phyloP scores from a whole-genome alignment of 1,139 yeast genomes.

The Debaryomyces fabryi region DNA sequence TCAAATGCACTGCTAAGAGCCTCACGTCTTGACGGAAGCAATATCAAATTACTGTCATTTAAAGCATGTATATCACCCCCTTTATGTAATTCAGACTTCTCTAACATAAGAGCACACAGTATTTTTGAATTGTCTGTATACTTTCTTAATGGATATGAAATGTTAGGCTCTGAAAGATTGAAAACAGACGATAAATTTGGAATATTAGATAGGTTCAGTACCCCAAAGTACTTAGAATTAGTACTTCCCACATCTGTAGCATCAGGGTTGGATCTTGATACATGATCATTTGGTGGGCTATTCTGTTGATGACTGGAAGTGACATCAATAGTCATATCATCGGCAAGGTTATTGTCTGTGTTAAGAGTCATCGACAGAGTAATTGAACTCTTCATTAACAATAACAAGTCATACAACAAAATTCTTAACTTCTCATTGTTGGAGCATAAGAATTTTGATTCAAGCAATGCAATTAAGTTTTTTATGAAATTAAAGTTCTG shows the following conservation, averaged over 20 bases:
- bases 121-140: constrained; percentile 25
- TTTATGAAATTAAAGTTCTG: constrained; percentile 41
- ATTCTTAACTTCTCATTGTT: constrained; percentile 56
- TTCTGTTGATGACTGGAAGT: constrained; percentile 6
- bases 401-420: constrained; percentile 61
- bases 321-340: constrained; percentile 18
- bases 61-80: constrained; percentile 39
- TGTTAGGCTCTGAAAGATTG: constrained; percentile 39
- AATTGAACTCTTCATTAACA: constrained; percentile 52
- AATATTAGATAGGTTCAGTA: neutral
- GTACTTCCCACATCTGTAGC: constrained; percentile 1
- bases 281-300: constrained; percentile 9
- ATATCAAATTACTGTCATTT: constrained; percentile 30
- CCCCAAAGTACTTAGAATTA: neutral
- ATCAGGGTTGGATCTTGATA: constrained; percentile 5
- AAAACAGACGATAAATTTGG: constrained; percentile 25
- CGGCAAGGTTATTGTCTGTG: constrained; percentile 17
- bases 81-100: constrained; percentile 34
- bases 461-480: constrained; percentile 50
- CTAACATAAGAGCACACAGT: constrained; percentile 34
- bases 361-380: constrained; percentile 22
- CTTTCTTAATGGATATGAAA: constrained; percentile 28
- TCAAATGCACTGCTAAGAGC: constrained; percentile 28
- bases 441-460: constrained; percentile 39
- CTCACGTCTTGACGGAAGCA: constrained; percentile 22